phyloP scores from a whole-genome alignment of 2,329 filamentous ascomycete species.

The Arthrocladium fulminans region DNA sequence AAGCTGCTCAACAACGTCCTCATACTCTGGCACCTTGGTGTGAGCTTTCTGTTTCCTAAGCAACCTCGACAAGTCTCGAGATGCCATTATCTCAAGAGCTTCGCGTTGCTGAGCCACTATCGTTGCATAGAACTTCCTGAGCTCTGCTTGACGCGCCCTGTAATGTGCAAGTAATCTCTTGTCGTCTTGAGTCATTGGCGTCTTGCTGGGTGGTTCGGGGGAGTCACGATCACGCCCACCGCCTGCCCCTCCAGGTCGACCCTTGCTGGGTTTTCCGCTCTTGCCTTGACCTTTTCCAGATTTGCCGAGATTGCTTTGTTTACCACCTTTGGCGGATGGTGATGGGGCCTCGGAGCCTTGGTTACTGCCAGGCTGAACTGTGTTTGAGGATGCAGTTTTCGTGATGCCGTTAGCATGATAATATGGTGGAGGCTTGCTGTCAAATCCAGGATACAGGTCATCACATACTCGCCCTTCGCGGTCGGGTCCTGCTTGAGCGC shows the following conservation, averaged over 20 bases:
- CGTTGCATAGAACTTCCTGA: conserved; percentile 34
- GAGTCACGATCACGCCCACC: conserved; percentile 15
- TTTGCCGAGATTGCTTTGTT: conserved; percentile 23
- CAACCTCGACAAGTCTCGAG: conserved; percentile 31
- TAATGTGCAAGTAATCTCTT: conserved; percentile 23
- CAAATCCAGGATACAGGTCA: conserved; percentile 1
- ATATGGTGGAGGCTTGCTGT: not conserved
- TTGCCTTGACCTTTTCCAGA: conserved; percentile 25
- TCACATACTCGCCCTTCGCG: not conserved
- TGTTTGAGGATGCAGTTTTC: not conserved
- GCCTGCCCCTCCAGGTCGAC: conserved; percentile 28
- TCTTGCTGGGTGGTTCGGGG: conserved; percentile 25
- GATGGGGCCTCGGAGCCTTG: conserved; percentile 3
- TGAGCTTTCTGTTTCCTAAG: conserved; percentile 35
- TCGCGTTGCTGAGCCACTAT: conserved; percentile 34
- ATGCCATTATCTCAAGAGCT: conserved; percentile 33
- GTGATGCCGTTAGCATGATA: conserved; percentile 6
- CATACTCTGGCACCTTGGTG: conserved; percentile 31
- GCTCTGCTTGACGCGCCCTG: conserved; percentile 34
- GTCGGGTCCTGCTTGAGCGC: not conserved
- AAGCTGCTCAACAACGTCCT: conserved; percentile 28
- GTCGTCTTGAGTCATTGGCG: conserved; percentile 17
- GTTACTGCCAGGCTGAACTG: conserved; percentile 5
- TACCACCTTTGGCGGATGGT: conserved; percentile 21
- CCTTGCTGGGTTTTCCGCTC: conserved; percentile 27